A percentile compares a stretch with the other conserved stretches of the same genome.
Evolutionary conservation across 164 flowering plant species (phyloP).

Genomic region (Liquidambar formosana): DNA sequence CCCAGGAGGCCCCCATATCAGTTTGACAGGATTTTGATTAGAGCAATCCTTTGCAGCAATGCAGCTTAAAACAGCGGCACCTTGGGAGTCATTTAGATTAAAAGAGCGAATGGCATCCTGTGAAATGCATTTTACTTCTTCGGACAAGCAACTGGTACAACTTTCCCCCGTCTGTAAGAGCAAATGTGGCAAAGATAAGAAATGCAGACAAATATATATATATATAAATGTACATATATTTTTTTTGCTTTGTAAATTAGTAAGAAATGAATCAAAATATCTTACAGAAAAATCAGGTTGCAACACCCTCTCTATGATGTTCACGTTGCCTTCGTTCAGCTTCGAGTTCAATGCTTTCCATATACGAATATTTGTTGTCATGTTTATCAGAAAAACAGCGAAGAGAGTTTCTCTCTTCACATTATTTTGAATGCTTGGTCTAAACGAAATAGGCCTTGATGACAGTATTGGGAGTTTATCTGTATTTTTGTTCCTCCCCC

Average conservation of each 20-base stretch:
- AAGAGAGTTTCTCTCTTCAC: constrained; percentile 16
- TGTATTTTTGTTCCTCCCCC: not conserved
- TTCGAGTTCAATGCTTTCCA: constrained; percentile 36
- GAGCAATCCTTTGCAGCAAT: constrained; percentile 22
- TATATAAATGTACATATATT: no score
- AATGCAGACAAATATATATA: not conserved
- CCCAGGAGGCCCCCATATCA: constrained; percentile 69
- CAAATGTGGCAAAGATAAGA: not conserved
- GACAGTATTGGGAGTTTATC: constrained; percentile 15
- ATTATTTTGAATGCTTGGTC: not conserved
- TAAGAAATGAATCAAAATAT: not conserved
- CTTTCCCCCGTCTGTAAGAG: constrained; percentile 5
- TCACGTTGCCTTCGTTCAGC: constrained; percentile 21
- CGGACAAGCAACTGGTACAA: constrained; percentile 24
- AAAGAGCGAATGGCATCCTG: not conserved
- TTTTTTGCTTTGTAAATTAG: no score
- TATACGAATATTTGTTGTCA: constrained; percentile 40
- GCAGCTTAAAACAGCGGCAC: constrained; percentile 35
- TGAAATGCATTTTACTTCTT: not conserved
- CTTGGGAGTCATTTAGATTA: constrained; percentile 39
- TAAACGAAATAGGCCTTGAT: constrained; percentile 26
- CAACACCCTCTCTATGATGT: constrained; percentile 29
- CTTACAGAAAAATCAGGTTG: constrained; percentile 19
- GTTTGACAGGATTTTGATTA: constrained; percentile 31
- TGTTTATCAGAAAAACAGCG: constrained; percentile 35